phyloP scores from a whole-genome alignment of 139 green algal genomes.

The Chara braunii region DNA sequence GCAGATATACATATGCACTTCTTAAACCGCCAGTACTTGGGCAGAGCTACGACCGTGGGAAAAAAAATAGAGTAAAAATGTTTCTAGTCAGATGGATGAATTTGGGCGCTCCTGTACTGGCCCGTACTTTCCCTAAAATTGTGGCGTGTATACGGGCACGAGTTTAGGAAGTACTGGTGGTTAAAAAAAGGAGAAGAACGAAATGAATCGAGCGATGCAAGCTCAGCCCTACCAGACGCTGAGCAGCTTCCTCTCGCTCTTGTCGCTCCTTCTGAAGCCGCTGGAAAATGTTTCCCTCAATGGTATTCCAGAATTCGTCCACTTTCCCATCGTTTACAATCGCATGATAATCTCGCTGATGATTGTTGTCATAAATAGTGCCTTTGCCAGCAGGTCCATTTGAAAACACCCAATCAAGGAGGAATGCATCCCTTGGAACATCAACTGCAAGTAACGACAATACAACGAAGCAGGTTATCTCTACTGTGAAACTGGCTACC shows the following conservation, averaged over 20 bases:
- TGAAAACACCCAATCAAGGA: constrained; percentile 38
- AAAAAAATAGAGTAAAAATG: too few species aligned
- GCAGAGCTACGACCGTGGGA: too few species aligned
- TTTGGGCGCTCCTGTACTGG: too few species aligned
- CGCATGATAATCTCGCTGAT: background rate
- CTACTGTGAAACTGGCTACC: background rate
- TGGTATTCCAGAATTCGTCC: too few species aligned
- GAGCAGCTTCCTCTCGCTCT: background rate
- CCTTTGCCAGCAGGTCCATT: constrained; percentile 6
- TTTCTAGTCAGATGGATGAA: too few species aligned
- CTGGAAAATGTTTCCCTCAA: too few species aligned
- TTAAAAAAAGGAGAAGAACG: background rate
- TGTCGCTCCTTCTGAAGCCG: background rate
- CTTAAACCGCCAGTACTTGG: too few species aligned
- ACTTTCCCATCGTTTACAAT: background rate
- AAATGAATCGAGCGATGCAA: background rate
- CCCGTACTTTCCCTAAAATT: too few species aligned
- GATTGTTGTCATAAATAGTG: constrained; percentile 33
- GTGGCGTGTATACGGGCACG: too few species aligned
- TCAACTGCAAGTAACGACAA: constrained; percentile 8
- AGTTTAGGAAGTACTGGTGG: background rate
- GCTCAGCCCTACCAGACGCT: background rate
- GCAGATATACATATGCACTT: too few species aligned
- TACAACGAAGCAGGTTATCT: background rate
- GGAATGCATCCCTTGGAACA: constrained; percentile 22